These are phyloP conservation scores for Apiotrichum laibachii DNA, from an alignment of 1,284 basidiomycete genomes.

Conservation along the genomic window DNA sequence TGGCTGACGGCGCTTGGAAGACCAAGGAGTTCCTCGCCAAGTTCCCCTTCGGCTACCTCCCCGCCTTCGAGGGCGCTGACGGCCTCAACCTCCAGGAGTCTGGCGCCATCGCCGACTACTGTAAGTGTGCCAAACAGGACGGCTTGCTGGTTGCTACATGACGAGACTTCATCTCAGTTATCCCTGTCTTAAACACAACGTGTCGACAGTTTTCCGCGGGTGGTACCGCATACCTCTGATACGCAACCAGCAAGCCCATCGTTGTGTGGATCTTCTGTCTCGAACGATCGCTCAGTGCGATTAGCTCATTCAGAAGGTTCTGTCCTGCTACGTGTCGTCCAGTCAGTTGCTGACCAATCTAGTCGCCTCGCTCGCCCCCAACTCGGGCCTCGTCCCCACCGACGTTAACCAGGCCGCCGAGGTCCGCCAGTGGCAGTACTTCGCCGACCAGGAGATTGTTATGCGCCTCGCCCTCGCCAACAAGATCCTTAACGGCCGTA, in stretches of 20 bases:
- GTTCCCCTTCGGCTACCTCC: constrained; percentile 81
- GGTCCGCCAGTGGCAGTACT: constrained; percentile 67
- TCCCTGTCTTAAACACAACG: constrained; percentile 62
- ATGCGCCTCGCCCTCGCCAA: constrained; percentile 49
- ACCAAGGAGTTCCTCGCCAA: constrained; percentile 73
- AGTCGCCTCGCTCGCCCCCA: constrained; percentile 73
- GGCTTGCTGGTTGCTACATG: constrained; percentile 27
- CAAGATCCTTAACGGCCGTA: constrained; percentile 50
- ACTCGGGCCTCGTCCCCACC: constrained; percentile 63
- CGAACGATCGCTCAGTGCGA: too few relatives aligned
- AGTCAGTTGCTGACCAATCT: neutral
- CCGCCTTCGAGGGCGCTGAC: constrained; percentile 72
- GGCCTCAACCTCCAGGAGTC: constrained; percentile 77
- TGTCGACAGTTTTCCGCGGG: constrained; percentile 62
- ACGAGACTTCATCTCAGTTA: constrained; percentile 57
- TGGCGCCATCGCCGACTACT: constrained; percentile 76
- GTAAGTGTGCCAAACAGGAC: constrained; percentile 60
- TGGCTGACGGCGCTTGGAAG: constrained; percentile 56
- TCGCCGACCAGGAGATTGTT: constrained; percentile 60
- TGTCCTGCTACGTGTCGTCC: too few relatives aligned
- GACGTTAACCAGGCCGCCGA: constrained; percentile 60
- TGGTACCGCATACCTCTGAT: constrained; percentile 54
- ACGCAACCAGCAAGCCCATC: constrained; percentile 2
- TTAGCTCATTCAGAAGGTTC: too few relatives aligned
- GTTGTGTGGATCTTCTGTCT: neutral